phyloP scores from a whole-genome alignment of 139 green algal species.

The Edaphochlamys debaryana region DNA sequence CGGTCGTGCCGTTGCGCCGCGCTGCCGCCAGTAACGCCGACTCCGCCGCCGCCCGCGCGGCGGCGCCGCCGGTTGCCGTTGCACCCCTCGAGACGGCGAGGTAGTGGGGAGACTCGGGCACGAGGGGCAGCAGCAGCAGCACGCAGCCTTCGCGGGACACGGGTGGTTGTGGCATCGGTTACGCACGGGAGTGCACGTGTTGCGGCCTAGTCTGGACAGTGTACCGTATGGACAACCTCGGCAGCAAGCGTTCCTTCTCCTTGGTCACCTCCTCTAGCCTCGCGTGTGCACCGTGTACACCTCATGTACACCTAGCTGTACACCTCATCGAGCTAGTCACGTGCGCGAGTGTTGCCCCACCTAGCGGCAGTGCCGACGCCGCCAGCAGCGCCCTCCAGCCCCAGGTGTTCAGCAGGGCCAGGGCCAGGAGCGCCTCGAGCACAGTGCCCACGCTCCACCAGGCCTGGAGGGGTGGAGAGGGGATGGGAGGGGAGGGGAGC shows the following conservation, averaged over 20 bases:
- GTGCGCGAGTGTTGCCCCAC: no score
- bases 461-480: neutral
- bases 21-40: neutral
- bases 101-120: constrained; percentile 10
- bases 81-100: no score
- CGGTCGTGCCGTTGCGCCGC: neutral
- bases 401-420: neutral
- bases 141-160: no score
- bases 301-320: no score
- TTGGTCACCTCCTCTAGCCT: no score
- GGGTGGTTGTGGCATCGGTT: no score
- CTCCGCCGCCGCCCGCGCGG: neutral
- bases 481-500: no score
- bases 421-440: constrained; percentile 15
- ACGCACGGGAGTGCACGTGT: no score
- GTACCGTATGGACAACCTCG: neutral
- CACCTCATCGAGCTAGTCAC: no score
- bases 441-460: constrained; percentile 23
- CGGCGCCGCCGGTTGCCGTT: neutral
- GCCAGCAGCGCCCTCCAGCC: constrained; percentile 33
- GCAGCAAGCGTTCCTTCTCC: no score
- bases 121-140: neutral
- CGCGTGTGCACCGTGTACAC: no score
- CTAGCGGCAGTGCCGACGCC: neutral
- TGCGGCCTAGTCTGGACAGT: neutral